A percentile compares a stretch with the other conserved stretches of the same genome.
phyloP scores from a whole-genome alignment of 257 asterid species.

The Ilex asprella region DNA sequence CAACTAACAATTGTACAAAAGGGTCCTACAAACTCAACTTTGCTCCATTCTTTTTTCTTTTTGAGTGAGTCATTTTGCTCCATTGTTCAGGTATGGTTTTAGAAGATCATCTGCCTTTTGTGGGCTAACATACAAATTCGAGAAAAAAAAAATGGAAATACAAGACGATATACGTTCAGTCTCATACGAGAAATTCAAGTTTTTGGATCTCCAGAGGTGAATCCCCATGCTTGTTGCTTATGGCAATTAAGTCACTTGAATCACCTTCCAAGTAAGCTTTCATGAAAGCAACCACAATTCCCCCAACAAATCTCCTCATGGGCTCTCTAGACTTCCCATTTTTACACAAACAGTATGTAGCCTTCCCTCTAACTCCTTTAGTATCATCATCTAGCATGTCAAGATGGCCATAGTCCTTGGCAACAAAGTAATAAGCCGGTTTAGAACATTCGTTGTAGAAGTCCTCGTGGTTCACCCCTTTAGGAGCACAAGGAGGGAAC shows the following conservation, averaged over 20 bases:
- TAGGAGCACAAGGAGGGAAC: conserved; percentile 84
- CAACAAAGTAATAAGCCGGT: conserved; percentile 63
- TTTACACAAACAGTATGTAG: conserved; percentile 64
- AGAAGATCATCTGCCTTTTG: too few species aligned
- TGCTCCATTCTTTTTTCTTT: too few species aligned
- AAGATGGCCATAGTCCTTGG: conserved; percentile 74
- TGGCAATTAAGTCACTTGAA: conserved; percentile 33
- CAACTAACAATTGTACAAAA: too few species aligned
- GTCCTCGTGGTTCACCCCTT: conserved; percentile 78
- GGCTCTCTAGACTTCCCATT: conserved; percentile 65
- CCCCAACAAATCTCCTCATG: conserved; percentile 84
- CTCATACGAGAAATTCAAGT: conserved; percentile 26
- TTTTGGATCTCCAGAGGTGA: conserved; percentile 57
- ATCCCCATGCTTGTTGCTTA: conserved; percentile 36
- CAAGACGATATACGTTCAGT: too few species aligned
- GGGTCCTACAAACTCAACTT: too few species aligned
- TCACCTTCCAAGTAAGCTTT: conserved; percentile 54
- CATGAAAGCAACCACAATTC: conserved; percentile 65
- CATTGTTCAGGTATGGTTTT: too few species aligned
- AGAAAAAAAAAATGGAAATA: too few species aligned
- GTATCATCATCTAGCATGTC: conserved; percentile 85
- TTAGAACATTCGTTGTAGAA: conserved; percentile 57
- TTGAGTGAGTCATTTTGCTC: too few species aligned
- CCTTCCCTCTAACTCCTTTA: conserved; percentile 60
- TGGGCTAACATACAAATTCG: too few species aligned